Evolutionary conservation across 257 asterid species (phyloP).

Genomic region (Rehmannia glutinosa): DNA sequence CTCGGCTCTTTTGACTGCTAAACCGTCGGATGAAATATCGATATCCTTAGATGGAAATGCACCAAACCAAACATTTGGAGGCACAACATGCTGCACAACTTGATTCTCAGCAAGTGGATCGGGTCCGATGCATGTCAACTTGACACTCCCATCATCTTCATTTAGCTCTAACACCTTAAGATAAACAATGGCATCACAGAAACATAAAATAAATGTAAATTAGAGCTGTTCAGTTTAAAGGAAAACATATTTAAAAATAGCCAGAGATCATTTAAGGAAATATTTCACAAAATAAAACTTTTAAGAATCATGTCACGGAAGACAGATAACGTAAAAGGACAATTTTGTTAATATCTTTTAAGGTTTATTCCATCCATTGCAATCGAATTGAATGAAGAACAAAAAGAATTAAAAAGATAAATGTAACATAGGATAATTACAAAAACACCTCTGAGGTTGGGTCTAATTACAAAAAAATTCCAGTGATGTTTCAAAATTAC

Average conservation of each 20-base stretch:
- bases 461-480: too few species aligned
- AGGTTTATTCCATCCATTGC: background rate
- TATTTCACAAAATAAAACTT: background rate
- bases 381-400: background rate
- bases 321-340: background rate
- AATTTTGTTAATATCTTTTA: background rate
- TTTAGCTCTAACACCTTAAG: constrained; percentile 68
- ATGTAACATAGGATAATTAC: too few species aligned
- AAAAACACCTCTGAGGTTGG: too few species aligned
- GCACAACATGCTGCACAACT: constrained; percentile 64
- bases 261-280: background rate
- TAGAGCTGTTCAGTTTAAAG: too few species aligned
- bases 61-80: constrained; percentile 94
- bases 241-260: too few species aligned
- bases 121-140: constrained; percentile 77
- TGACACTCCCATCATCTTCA: constrained; percentile 63
- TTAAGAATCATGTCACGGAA: background rate
- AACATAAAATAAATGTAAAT: background rate
- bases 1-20: constrained; percentile 36
- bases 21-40: constrained; percentile 35
- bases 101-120: constrained; percentile 64
- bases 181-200: background rate
- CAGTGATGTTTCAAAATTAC: too few species aligned
- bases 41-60: constrained; percentile 68
- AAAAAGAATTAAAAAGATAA: background rate